Evolutionary conservation across 306 rosid species (phyloP).

Genomic region (Lathyrus oleraceus): DNA sequence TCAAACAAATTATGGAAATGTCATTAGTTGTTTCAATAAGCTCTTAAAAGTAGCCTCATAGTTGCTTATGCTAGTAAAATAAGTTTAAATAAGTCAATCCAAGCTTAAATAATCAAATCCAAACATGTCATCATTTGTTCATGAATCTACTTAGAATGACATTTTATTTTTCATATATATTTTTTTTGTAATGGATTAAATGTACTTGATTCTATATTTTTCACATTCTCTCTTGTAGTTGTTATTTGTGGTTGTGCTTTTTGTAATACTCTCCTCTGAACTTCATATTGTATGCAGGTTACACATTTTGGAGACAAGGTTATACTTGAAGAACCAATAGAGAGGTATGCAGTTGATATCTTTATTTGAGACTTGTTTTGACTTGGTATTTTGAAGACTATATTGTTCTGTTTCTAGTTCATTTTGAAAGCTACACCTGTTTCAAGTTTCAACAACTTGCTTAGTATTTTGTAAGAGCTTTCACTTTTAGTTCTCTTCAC

Average conservation of each 20-base stretch:
- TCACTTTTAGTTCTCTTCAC: neutral
- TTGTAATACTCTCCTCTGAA: neutral
- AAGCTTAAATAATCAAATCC: neutral
- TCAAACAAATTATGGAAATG: neutral
- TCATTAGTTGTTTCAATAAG: neutral
- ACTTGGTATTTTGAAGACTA: slow-evolving; percentile 23
- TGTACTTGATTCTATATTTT: neutral
- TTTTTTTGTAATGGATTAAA: neutral
- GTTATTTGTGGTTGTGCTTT: neutral
- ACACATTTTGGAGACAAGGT: slow-evolving; percentile 80
- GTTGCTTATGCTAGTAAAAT: neutral
- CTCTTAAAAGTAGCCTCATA: neutral
- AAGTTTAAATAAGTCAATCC: neutral
- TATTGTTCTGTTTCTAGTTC: slow-evolving; percentile 12
- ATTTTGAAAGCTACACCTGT: slow-evolving; percentile 11
- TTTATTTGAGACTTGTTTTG: slow-evolving; percentile 22
- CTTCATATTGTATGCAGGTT: slow-evolving; percentile 49
- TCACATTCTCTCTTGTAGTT: neutral
- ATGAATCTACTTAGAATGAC: neutral
- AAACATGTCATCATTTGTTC: neutral
- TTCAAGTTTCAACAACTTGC: slow-evolving; percentile 9
- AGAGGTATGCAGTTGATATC: slow-evolving; percentile 63
- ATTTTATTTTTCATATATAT: neutral
- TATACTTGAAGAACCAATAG: slow-evolving; percentile 85
- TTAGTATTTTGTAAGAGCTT: neutral